These are phyloP conservation scores for Entophlyctis helioformis DNA, from an alignment of 192 early-diverging fungal genomes.

Conservation along the genomic window DNA sequence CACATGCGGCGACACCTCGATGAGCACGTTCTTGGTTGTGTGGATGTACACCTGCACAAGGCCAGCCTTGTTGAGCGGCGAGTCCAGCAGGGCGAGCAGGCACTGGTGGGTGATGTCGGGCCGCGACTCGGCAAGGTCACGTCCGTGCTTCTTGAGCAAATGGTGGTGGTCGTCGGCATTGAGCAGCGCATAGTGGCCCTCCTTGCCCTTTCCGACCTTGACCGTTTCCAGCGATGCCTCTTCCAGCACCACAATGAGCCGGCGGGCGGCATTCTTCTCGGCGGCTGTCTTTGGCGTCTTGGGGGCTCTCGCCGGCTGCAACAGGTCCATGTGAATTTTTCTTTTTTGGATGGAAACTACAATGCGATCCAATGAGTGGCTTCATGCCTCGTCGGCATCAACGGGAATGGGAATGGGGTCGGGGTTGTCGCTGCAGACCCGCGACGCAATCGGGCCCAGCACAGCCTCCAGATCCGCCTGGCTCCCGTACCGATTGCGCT, in stretches of 20 bases:
- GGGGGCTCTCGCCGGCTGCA: slow-evolving; percentile 33
- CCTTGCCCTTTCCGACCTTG: slow-evolving; percentile 63
- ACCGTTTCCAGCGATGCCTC: slow-evolving; percentile 82
- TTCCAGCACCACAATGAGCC: slow-evolving; percentile 90
- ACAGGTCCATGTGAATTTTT: slow-evolving; percentile 15
- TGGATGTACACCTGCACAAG: slow-evolving; percentile 96
- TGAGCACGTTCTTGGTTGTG: slow-evolving; percentile 85
- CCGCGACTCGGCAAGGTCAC: slow-evolving; percentile 64
- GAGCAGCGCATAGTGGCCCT: slow-evolving; percentile 71
- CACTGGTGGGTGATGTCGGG: slow-evolving; percentile 98
- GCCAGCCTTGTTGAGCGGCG: slow-evolving; percentile 97
- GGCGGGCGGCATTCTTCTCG: slow-evolving; percentile 59
- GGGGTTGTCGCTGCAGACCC: too few species aligned
- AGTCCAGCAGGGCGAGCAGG: slow-evolving; percentile 89
- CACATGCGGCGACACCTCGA: slow-evolving; percentile 96
- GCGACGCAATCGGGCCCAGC: too few species aligned
- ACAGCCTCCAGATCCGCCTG: too few species aligned
- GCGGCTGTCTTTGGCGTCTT: slow-evolving; percentile 66
- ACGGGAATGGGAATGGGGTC: too few species aligned
- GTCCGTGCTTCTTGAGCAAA: slow-evolving; percentile 71
- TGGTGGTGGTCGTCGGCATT: slow-evolving; percentile 95
- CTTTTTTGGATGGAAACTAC: too few species aligned
- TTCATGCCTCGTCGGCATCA: too few species aligned
- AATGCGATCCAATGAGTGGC: too few species aligned
- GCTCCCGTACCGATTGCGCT: too few species aligned